Evolutionary conservation across 1,139 yeast species (phyloP).

Genomic region (Kurtzmaniella quercitrusa): DNA sequence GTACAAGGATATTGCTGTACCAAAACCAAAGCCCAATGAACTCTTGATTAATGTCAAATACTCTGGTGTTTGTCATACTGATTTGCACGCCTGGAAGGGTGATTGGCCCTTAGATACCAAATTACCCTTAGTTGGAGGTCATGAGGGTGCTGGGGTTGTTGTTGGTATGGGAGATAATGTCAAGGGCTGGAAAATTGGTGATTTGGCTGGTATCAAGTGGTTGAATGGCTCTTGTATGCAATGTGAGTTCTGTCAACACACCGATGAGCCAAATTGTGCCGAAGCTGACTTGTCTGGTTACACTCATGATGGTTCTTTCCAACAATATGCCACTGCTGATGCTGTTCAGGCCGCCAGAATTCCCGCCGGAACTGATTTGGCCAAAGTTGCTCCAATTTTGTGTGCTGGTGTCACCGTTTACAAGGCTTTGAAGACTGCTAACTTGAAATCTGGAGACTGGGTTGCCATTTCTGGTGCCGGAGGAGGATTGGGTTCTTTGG

Average conservation of each 20-base stretch:
- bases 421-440: slow-evolving; percentile 72
- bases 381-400: slow-evolving; percentile 70
- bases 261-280: slow-evolving; percentile 65
- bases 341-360: slow-evolving; percentile 82
- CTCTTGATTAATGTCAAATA: slow-evolving; percentile 63
- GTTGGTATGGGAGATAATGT: slow-evolving; percentile 68
- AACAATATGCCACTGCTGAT: slow-evolving; percentile 78
- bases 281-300: slow-evolving; percentile 69
- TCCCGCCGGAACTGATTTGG: slow-evolving; percentile 67
- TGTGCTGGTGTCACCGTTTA: slow-evolving; percentile 83
- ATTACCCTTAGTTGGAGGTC: slow-evolving; percentile 76
- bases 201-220: slow-evolving; percentile 73
- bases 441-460: slow-evolving; percentile 65
- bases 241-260: slow-evolving; percentile 65
- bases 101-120: slow-evolving; percentile 70
- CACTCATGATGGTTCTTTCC: slow-evolving; percentile 79
- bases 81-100: slow-evolving; percentile 77
- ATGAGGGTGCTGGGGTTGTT: slow-evolving; percentile 80
- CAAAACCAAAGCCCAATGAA: slow-evolving; percentile 65
- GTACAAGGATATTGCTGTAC: slow-evolving; percentile 65
- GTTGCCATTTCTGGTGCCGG: slow-evolving; percentile 77
- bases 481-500: slow-evolving; percentile 76
- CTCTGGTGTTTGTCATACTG: slow-evolving; percentile 80
- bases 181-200: slow-evolving; percentile 64
- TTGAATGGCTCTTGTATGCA: slow-evolving; percentile 66